Base-by-base conservation (phyloP, 192 early-diverging fungal species). In the Podila minutissima region DNA sequence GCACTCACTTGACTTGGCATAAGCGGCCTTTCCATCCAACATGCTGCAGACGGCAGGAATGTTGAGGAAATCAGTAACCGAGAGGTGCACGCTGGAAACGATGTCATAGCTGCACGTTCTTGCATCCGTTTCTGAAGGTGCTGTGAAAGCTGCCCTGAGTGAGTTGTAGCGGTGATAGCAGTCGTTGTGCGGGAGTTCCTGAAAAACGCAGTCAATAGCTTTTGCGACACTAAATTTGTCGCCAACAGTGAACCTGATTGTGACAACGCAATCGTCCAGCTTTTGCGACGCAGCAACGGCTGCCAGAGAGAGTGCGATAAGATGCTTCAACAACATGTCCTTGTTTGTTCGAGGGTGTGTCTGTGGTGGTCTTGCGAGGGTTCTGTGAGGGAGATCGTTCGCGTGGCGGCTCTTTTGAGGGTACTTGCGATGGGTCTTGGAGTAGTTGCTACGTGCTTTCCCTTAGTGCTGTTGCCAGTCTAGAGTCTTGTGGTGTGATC, bases 31-130 rank as follows among this genome's bases (percentile, higher is more conserved):
- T 60, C 59, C 59, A 20, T 31, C 59, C 26, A 60, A 12, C 59
- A 60, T 60, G 29, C 13, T 60, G 20, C 59, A 60, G 29, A 59
- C 58, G 26, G 58, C 58, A 59, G 58, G 58, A 59, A 59, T 59
- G 24, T 59, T 59, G 58, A 59, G 58, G 58, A 59, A 59, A 59
- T 59, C 58, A 9, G 29, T 59, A 31, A 59, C 58, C 13, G 58
- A 59, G 29, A 59, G 29, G 32, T 0, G 58, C 58, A 11, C 5
- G 22, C 13, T 59, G 26, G 58, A 59, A 26, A 4, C 0, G 24
- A 59, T 5, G 32, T 24, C 58, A 28, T 59, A 59, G 58, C 10
- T 59, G 28, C 58, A 59, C 10, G 57, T 59, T 59, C 26, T 59
- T 17, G 4, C 4, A 11, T 59, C 58, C 24, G 33, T 29, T 29